Evolutionary conservation across 2,329 filamentous ascomycete genomes (phyloP), one percentile per base, ranked within the genome.

Genomic region (Aspergillus amoenus): DNA sequence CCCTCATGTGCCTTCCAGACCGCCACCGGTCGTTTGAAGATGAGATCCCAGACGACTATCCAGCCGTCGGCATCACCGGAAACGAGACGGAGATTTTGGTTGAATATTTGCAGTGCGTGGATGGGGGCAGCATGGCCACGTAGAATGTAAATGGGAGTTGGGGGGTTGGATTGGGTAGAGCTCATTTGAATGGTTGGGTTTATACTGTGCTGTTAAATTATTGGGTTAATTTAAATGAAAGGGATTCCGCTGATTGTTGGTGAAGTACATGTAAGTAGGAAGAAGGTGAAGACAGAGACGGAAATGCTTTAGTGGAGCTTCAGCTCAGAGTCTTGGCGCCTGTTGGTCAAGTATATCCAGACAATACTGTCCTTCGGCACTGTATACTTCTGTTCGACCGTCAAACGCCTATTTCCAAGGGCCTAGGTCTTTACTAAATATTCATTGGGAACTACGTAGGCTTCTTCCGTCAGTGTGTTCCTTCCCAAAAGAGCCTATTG

Each of bases 11-110:
- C 90, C 67, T 84, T 88, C 94, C 94, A 99, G 3, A 94, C 90
- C 1, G 88, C 90, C 8, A 86, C 81, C 0, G 93, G 85, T 34
- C 94, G 84, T 79, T 95, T 93, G 51, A 87, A 90, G 24, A 88
- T 83, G 40, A 96, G 78, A 70, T 90, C 88, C 94, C 94, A 99
- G 21, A 92, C 77, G 6, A 96, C 83, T 34, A 96, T 81, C 82
- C 89, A 97, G 58, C 94, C 94, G 42, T 96, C 90, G 8, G 91
- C 90, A 75, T 99, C 94, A 37, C 90, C 93, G 0, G 91, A 94
- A 12, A 91, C 79, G 5, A 99, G 85, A 34, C 90, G 88, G 57
- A 84, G 81, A 71, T 97, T 96, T 41, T 78, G 73, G 52, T 84
- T 82, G 64, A 91, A 80, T 70, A 97, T 93, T 52, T 83, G 78